Base-by-base conservation (phyloP, 2,329 filamentous ascomycete species). In the Aspergillus jensenii region DNA sequence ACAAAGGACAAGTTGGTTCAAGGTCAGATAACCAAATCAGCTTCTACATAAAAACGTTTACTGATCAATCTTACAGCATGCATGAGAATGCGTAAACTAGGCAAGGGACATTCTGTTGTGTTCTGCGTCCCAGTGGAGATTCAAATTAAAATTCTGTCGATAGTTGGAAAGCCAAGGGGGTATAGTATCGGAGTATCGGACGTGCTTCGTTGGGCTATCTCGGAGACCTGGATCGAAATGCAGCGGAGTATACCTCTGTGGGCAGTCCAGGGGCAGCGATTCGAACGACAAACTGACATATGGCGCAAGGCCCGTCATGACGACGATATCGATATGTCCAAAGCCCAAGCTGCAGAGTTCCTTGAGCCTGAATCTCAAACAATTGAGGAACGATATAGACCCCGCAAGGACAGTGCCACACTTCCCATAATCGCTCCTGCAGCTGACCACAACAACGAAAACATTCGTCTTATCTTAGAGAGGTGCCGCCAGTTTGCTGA, bases 51-150 rank as follows among this genome's bases (percentile, higher is more conserved):
- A 2, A 31, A 25, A 11, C 9, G 8, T 3, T 31, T 31, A 37
- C 45, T 52, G n/a, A 52, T n/a, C 2, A 14, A 19, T 23, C 19
- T 9, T 15, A 48, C 19, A 68, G 87, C 87, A 0, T 89, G 87
- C 58, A 90, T 89, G 86, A 73, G 89, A n/a, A 86, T 91, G 82
- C 73, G 88, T 11, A 84, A 87, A 58, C 78, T 93, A 0, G 89
- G 87, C 0, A 74, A 84, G 2, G 87, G 87, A 0, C 88, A 92
- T 62, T 85, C 84, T 0, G 81, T 91, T 0, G 74, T 83, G 0
- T 90, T 90, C 51, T 84, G 81, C 54, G 72, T 86, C 1, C 80
- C 85, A 0, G 66, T 77, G 1, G 88, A 91, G 57, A 84, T 90
- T 3, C 73, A 82, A 11, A 71, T 67, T 0, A 84, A 83, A 58